phyloP scores from a whole-genome alignment of 2,329 filamentous ascomycete genomes.

The Intubia oerlemansii region DNA sequence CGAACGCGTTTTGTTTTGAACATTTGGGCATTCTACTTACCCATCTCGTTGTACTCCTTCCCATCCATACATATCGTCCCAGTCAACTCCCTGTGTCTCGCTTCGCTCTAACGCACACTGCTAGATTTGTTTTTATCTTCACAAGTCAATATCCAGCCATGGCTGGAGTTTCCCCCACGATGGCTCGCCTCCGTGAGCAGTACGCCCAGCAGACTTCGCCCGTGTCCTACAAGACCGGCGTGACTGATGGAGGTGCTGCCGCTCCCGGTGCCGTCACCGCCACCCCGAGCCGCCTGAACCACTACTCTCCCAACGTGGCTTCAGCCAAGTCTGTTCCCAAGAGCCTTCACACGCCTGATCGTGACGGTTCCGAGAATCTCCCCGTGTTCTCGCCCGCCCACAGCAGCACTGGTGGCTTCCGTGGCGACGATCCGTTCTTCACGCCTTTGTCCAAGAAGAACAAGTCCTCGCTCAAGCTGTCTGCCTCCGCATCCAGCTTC shows the following conservation, averaged over 20 bases:
- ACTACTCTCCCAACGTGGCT: conserved; percentile 39
- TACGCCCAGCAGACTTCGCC: conserved; percentile 23
- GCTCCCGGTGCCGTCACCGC: conserved; percentile 1
- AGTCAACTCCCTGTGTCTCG: too few species aligned
- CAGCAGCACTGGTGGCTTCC: conserved; percentile 8
- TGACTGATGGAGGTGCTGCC: too few species aligned
- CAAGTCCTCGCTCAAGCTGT: conserved; percentile 25
- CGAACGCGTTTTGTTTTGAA: too few species aligned
- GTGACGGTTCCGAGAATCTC: conserved; percentile 10
- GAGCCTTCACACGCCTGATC: conserved; percentile 13
- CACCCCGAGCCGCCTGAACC: conserved; percentile 24
- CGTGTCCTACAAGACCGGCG: conserved; percentile 18
- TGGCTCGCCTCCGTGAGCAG: too few species aligned
- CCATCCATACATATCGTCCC: too few species aligned
- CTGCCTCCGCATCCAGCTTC: conserved; percentile 41
- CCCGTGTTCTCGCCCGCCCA: conserved; percentile 11
- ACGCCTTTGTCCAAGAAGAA: conserved; percentile 16
- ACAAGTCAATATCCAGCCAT: too few species aligned
- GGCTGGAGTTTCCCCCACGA: too few species aligned
- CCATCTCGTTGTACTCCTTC: too few species aligned
- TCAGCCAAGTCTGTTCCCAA: conserved; percentile 21
- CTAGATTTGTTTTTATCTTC: too few species aligned
- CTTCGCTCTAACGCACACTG: too few species aligned
- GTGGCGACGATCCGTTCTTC: conserved; percentile 33
- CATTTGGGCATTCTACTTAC: too few species aligned